Evolutionary conservation across 164 flowering plant species (phyloP).

Genomic region (Warburgia ugandensis): DNA sequence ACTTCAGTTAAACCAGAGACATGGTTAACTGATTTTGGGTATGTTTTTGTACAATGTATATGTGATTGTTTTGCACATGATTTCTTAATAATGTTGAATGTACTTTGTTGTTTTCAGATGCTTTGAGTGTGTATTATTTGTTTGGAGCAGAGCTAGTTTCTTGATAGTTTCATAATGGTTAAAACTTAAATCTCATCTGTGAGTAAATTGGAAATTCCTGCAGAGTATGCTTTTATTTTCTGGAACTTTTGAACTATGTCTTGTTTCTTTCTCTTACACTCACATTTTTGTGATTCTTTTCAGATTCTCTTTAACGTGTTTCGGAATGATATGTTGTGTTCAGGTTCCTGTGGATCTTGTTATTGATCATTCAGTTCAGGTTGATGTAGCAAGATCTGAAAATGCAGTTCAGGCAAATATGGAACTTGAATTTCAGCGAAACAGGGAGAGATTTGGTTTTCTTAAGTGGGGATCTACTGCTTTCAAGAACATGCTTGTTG

Average conservation of each 20-base stretch:
- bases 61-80: no score
- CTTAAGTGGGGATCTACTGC: conserved; percentile 89
- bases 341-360: conserved; percentile 96
- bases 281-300: neutral
- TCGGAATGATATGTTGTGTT: neutral
- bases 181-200: no score
- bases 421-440: conserved; percentile 71
- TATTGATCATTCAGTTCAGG: conserved; percentile 86
- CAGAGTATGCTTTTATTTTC: neutral
- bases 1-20: no score
- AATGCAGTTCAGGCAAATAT: conserved; percentile 78
- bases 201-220: no score
- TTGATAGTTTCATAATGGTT: neutral
- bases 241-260: neutral
- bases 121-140: neutral
- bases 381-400: conserved; percentile 70
- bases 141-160: neutral
- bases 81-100: neutral
- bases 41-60: no score
- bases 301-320: neutral
- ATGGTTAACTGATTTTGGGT: no score
- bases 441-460: conserved; percentile 78
- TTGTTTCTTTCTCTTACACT: neutral
- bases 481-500: conserved; percentile 79
- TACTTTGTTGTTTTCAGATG: neutral